Base-by-base conservation (phyloP, 768 basidiomycete genomes). In the Collybiopsis confluens region DNA sequence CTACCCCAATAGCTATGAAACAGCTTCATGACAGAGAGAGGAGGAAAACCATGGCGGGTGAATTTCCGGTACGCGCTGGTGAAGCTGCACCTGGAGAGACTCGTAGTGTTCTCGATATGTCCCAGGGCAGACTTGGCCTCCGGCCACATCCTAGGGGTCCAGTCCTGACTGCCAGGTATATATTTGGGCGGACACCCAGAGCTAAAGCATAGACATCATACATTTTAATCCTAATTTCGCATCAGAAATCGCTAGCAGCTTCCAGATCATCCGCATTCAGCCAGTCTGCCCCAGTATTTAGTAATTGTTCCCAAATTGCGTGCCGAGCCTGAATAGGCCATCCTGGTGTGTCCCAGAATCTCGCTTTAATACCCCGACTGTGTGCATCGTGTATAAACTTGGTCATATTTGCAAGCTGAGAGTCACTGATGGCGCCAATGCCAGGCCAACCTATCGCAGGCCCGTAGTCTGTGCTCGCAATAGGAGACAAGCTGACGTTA, bases 81-180 rank as follows among this genome's bases (percentile, higher is more conserved):
- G 76, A 82, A 56, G 77, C 77, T 20, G 68, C 75, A 16, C 79
- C 81, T 0, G 84, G 83, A 37, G 85, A 86, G 45, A 75, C 72
- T 24, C 74, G 77, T 38, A 74, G 80, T 41, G 80, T 79, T 9
- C 67, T 86, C 41, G 71, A 72, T 45, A 64, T 88, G 8, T 78
- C 81, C 27, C 76, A 75, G 60, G 86, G 83, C 43, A 71, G 72
- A 20, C 72, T 83, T 41, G 73, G 73, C 48, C 59, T 51, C 18
- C 55, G 56, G 37, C 43, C 24, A n/a, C 46, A 36, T 16, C 4
- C 27, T 13, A 28, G 18, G 37, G 37, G 44, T 3, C 54, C 45
- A 21, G 28, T 44, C 13, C 52, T 53, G 2, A 53, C 30, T 45
- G 43, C 42, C 9, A 53, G 36, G 10, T 53, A 44, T n/a, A 44